phyloP scores from a whole-genome alignment of 495 filamentous ascomycete species.

The Trichoderma erinaceum region DNA sequence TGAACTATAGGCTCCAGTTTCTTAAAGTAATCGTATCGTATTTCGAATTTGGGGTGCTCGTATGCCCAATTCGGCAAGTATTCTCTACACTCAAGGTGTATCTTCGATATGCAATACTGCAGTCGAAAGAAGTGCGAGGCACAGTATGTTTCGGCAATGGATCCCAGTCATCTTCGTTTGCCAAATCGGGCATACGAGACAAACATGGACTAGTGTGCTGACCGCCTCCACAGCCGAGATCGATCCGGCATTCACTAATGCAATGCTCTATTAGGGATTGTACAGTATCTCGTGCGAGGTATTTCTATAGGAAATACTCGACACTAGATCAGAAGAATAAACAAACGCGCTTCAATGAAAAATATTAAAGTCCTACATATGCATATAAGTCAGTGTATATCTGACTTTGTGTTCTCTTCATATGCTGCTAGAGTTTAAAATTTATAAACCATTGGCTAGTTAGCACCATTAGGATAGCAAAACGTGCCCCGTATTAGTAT shows the following conservation, averaged over 20 bases:
- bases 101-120: not conserved
- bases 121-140: not conserved
- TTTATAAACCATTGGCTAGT: no score
- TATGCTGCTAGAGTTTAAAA: no score
- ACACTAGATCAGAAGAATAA: no score
- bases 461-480: no score
- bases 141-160: not conserved
- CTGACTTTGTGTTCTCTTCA: no score
- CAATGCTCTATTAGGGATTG: no score
- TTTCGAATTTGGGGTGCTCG: not conserved
- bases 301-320: no score
- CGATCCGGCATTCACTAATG: not conserved
- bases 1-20: not conserved
- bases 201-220: not conserved
- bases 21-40: not conserved
- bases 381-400: no score
- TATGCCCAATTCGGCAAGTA: not conserved
- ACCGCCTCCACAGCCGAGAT: not conserved
- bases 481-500: no score
- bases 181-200: constrained; percentile 7
- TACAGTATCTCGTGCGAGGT: no score
- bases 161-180: not conserved
- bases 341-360: no score
- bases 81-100: not conserved
- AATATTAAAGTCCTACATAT: no score